These are phyloP conservation scores for Cerrena zonata DNA, from an alignment of 1,284 basidiomycete genomes.

Conservation along the genomic window DNA sequence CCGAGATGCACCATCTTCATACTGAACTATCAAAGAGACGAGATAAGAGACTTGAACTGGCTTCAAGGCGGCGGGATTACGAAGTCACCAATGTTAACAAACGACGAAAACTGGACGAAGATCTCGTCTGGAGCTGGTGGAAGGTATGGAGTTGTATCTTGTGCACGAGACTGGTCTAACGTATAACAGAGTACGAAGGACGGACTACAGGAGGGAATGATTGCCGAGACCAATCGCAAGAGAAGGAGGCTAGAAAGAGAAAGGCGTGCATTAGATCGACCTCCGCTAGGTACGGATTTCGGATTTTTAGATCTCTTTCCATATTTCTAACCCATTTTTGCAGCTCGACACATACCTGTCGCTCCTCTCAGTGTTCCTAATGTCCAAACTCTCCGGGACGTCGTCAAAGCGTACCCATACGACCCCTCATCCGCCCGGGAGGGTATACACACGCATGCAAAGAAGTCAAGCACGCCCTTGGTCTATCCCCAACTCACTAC, in stretches of 20 bases:
- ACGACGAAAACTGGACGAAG: constrained; percentile 56
- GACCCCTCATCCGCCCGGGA: constrained; percentile 11
- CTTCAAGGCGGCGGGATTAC: constrained; percentile 61
- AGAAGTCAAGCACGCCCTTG: constrained; percentile 19
- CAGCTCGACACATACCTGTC: constrained; percentile 32
- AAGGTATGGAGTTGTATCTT: constrained; percentile 47
- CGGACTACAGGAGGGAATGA: constrained; percentile 75
- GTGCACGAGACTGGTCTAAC: neutral
- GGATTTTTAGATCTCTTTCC: neutral
- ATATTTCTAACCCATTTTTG: neutral
- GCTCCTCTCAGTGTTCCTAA: constrained; percentile 26
- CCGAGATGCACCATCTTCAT: constrained; percentile 76
- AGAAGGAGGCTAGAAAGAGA: constrained; percentile 77
- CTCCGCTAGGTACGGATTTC: constrained; percentile 51
- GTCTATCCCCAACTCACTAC: constrained; percentile 52
- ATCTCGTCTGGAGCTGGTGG: constrained; percentile 72
- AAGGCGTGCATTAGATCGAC: constrained; percentile 66
- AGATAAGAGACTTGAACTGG: constrained; percentile 68
- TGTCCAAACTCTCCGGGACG: constrained; percentile 30
- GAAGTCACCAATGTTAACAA: constrained; percentile 55
- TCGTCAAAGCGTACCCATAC: constrained; percentile 29
- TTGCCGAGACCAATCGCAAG: constrained; percentile 78
- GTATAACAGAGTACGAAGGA: constrained; percentile 52
- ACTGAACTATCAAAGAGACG: constrained; percentile 66
- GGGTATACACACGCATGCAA: constrained; percentile 13